A percentile compares a stretch with the other conserved stretches of the same genome.
phyloP scores from a whole-genome alignment of 371 early-diverging fungal genomes.

The Blyttiomyces sp. region DNA sequence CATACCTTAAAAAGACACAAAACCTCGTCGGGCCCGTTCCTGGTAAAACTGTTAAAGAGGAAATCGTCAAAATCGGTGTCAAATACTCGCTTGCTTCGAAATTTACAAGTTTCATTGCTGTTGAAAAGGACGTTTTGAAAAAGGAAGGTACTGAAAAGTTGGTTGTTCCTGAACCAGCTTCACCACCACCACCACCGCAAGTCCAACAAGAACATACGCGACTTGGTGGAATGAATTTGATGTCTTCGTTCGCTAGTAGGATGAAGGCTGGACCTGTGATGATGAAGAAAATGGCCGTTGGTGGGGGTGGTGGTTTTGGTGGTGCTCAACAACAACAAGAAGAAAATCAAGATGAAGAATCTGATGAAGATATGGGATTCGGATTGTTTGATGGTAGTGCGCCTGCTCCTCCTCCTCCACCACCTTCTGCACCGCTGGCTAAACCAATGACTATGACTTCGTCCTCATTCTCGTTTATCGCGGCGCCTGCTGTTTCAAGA shows the following conservation, averaged over 20 bases:
- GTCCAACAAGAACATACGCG: no score
- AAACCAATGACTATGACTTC: background rate
- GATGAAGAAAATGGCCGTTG: slow-evolving; percentile 16
- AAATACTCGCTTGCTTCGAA: slow-evolving; percentile 18
- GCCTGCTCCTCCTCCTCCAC: background rate
- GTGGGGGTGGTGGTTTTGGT: background rate
- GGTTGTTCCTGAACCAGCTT: no score
- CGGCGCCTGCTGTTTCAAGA: background rate
- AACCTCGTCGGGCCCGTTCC: slow-evolving; percentile 4
- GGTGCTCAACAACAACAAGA: slow-evolving; percentile 5
- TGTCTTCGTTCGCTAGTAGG: no score
- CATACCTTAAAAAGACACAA: background rate
- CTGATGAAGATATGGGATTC: slow-evolving; percentile 1
- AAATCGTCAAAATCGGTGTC: slow-evolving; percentile 25
- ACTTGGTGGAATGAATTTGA: no score
- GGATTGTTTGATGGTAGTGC: background rate
- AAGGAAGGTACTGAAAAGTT: no score
- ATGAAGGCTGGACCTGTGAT: no score
- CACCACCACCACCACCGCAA: no score
- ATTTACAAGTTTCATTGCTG: slow-evolving; percentile 19
- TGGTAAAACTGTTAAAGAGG: background rate
- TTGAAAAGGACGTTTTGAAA: slow-evolving; percentile 6
- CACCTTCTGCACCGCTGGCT: slow-evolving; percentile 6
- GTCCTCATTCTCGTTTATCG: no score
- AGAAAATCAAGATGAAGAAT: slow-evolving; percentile 2